Evolutionary conservation across 2,329 filamentous ascomycete genomes (phyloP).

Genomic region (Chaetomium globosum): DNA sequence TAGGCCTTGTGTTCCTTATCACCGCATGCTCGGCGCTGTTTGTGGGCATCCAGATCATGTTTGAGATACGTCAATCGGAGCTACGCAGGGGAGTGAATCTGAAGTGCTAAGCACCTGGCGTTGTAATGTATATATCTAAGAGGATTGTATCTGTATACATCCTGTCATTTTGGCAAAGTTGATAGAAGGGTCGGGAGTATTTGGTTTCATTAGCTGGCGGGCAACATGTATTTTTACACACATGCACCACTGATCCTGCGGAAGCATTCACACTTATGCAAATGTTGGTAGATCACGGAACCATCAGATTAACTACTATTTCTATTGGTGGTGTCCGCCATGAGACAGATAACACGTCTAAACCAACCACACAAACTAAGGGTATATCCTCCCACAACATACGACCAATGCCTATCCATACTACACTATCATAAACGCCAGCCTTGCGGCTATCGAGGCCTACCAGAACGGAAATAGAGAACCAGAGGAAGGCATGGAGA

Average conservation of each 20-base stretch:
- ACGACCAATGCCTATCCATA: neutral
- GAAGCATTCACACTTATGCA: neutral
- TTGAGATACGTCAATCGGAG: slow-evolving; percentile 87
- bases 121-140: neutral
- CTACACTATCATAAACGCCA: neutral
- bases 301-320: neutral
- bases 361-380: neutral
- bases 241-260: neutral
- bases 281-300: neutral
- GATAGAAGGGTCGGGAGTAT: neutral
- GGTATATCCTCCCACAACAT: slow-evolving; percentile 20
- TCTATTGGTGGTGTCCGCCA: neutral
- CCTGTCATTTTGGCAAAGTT: neutral
- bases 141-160: neutral
- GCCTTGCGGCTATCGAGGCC: neutral
- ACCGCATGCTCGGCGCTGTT: slow-evolving; percentile 75
- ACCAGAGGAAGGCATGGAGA: neutral
- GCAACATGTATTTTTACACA: neutral
- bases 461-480: too few species aligned
- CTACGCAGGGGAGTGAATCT: slow-evolving; percentile 77
- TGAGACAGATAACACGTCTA: neutral
- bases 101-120: slow-evolving; percentile 60
- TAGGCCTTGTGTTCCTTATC: slow-evolving; percentile 72
- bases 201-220: neutral
- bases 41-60: slow-evolving; percentile 90